These are phyloP conservation scores for Ligustrum vulgare DNA, from an alignment of 257 asterid species.

Conservation along the genomic window DNA sequence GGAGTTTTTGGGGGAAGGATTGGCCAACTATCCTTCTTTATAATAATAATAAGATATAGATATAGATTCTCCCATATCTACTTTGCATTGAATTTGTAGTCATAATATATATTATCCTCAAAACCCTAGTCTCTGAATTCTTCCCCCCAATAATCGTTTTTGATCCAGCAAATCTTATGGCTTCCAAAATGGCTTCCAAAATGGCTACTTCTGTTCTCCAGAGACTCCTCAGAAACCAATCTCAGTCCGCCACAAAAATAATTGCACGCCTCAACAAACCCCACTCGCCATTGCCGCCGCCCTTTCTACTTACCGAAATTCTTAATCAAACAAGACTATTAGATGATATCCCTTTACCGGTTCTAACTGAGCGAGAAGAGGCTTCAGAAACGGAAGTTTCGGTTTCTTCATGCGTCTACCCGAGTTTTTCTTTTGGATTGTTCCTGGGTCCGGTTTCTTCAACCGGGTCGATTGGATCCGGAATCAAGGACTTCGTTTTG, in stretches of 20 bases:
- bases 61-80: too few species aligned
- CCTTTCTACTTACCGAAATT: conserved; percentile 20
- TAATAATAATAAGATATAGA: too few species aligned
- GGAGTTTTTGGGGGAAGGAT: too few species aligned
- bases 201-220: conserved; percentile 54
- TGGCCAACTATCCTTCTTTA: too few species aligned
- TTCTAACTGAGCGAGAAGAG: conserved; percentile 22
- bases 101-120: conserved; percentile 33
- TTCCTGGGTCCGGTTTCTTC: conserved; percentile 50
- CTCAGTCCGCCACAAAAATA: conserved; percentile 40
- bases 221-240: conserved; percentile 46
- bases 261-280: conserved; percentile 31
- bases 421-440: conserved; percentile 52
- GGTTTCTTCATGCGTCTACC: conserved; percentile 34
- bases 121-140: conserved; percentile 32
- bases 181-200: conserved; percentile 39
- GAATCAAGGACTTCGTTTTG: conserved; percentile 23
- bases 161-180: conserved; percentile 6
- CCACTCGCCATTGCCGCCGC: conserved; percentile 27
- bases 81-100: too few species aligned
- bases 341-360: conserved; percentile 21
- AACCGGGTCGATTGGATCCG: conserved; percentile 24
- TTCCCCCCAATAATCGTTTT: background rate
- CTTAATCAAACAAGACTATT: conserved; percentile 15
- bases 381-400: conserved; percentile 23